These are phyloP conservation scores for Alternaria triticina DNA, from an alignment of 2,329 filamentous ascomycete genomes.

Conservation along the genomic window DNA sequence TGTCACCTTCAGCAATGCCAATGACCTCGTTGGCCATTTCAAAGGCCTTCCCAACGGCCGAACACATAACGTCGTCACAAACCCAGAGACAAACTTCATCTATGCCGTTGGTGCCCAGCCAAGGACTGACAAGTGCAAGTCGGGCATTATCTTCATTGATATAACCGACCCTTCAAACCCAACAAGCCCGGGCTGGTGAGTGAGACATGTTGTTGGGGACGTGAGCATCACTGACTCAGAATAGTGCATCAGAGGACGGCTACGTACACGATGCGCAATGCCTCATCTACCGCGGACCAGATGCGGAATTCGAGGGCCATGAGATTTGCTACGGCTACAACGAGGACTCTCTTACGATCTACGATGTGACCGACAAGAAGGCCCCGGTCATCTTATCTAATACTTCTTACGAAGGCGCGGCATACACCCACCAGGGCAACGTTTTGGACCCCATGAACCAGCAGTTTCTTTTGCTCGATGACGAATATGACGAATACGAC, in stretches of 20 bases:
- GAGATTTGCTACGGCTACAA: slow-evolving; percentile 66
- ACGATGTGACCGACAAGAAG: slow-evolving; percentile 60
- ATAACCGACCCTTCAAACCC: slow-evolving; percentile 61
- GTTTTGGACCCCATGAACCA: slow-evolving; percentile 52
- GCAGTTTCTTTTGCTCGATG: slow-evolving; percentile 47
- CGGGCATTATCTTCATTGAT: slow-evolving; percentile 66
- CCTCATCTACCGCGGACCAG: slow-evolving; percentile 61
- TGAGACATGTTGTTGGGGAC: not conserved
- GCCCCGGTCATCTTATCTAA: slow-evolving; percentile 57
- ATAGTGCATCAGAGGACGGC: slow-evolving; percentile 59
- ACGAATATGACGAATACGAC: slow-evolving; percentile 50
- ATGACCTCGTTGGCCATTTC: slow-evolving; percentile 44
- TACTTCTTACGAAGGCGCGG: slow-evolving; percentile 63
- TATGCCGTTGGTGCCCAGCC: slow-evolving; percentile 47
- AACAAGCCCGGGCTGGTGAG: slow-evolving; percentile 56
- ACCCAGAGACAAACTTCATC: slow-evolving; percentile 47
- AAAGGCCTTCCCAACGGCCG: slow-evolving; percentile 44
- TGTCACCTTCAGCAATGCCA: slow-evolving; percentile 42
- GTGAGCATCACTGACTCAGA: not conserved
- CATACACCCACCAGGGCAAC: slow-evolving; percentile 66
- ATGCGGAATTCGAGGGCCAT: slow-evolving; percentile 54
- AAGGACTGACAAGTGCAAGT: slow-evolving; percentile 52
- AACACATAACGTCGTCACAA: slow-evolving; percentile 49
- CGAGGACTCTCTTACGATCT: slow-evolving; percentile 61
- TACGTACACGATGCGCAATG: slow-evolving; percentile 70